Conservation (phyloP, 345 rosid genomes). For the Microcos paniculata region DNA sequence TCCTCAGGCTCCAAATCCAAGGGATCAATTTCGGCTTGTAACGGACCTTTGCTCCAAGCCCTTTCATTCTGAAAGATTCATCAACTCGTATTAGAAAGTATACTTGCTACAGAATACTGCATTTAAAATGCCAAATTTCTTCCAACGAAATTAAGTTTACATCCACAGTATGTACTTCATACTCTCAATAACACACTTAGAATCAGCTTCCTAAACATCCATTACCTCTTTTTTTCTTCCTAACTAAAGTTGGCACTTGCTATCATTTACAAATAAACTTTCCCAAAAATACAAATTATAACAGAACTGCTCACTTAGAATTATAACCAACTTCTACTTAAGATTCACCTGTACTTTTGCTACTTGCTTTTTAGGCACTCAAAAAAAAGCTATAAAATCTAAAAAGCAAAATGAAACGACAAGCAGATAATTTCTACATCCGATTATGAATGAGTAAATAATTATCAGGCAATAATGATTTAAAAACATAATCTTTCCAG, state of each 20-base stretch:
- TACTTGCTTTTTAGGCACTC: background rate
- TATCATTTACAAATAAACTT: background rate
- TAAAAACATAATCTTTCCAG: background rate
- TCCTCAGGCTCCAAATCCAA: constrained; percentile 71
- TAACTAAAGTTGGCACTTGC: background rate
- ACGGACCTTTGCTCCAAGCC: constrained; percentile 28
- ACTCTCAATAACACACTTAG: background rate
- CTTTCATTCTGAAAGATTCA: constrained; percentile 48
- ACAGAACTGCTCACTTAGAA: background rate
- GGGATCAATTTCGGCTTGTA: constrained; percentile 45
- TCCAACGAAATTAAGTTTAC: background rate
- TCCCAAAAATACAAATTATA: background rate
- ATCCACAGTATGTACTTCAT: background rate
- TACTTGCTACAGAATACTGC: background rate
- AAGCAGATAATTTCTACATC: background rate
- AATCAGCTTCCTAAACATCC: background rate
- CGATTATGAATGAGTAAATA: background rate
- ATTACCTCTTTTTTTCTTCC: no score
- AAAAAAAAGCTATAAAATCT: background rate
- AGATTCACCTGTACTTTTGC: background rate
- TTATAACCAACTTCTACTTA: background rate
- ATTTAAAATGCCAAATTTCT: background rate
- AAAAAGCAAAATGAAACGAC: background rate
- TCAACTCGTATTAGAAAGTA: constrained; percentile 4
- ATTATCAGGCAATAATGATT: no score